phyloP scores from a whole-genome alignment of 2,329 filamentous ascomycete genomes.

The Clonostachys sp. region DNA sequence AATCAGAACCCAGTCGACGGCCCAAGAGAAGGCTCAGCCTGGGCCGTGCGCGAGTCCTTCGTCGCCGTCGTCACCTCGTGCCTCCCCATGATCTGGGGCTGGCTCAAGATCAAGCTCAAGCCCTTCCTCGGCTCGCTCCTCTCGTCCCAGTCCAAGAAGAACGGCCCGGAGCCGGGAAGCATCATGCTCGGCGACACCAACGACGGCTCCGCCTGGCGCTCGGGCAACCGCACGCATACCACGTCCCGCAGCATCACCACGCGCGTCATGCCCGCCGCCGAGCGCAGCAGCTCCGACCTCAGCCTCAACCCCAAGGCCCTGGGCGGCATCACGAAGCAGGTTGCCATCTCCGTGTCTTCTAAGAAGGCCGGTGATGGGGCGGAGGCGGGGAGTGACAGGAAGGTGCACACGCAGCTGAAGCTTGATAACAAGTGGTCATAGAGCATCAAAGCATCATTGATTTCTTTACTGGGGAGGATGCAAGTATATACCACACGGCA shows the following conservation, averaged over 20 bases:
- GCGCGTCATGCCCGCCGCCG: background rate
- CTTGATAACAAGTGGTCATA: too few relatives aligned
- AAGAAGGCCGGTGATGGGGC: background rate
- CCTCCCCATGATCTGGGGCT: constrained; percentile 22
- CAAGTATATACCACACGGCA: too few relatives aligned
- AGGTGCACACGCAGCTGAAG: too few relatives aligned
- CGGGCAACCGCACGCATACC: background rate
- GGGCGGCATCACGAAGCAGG: constrained; percentile 3
- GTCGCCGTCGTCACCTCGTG: constrained; percentile 30
- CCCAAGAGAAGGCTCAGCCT: constrained; percentile 2
- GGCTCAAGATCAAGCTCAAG: constrained; percentile 14
- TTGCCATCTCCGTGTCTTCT: constrained; percentile 1
- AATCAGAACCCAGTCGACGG: constrained; percentile 7
- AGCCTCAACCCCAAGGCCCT: background rate
- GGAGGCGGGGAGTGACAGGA: too few relatives aligned
- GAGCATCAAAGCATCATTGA: too few relatives aligned
- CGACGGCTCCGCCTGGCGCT: background rate
- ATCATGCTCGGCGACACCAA: constrained; percentile 12
- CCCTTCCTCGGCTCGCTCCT: constrained; percentile 13
- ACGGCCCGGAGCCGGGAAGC: constrained; percentile 10
- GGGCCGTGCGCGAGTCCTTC: constrained; percentile 18
- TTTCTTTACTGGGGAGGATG: too few relatives aligned
- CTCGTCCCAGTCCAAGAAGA: constrained; percentile 11
- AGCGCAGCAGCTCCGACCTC: background rate
- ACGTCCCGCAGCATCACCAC: background rate